Evolutionary conservation across 306 rosid species (phyloP).

Genomic region (Rubus parviflorus): DNA sequence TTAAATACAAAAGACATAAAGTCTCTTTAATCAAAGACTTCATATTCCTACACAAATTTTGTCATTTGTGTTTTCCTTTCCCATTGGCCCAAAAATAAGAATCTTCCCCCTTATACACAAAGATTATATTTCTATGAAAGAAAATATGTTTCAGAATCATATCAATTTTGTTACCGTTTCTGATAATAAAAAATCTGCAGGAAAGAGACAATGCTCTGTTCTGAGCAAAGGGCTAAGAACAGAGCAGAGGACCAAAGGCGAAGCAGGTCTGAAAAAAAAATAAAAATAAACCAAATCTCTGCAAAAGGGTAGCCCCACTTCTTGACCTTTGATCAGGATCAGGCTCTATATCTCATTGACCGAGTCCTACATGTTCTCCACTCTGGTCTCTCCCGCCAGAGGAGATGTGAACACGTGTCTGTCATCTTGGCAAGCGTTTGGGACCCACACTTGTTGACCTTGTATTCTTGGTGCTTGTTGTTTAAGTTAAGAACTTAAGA

Average conservation of each 20-base stretch:
- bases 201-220: slow-evolving; percentile 10
- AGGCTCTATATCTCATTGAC: neutral
- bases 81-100: neutral
- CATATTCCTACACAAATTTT: slow-evolving; percentile 6
- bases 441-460: neutral
- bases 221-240: neutral
- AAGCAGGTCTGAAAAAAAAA: too few relatives aligned
- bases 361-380: neutral
- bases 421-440: neutral
- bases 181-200: neutral
- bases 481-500: too few relatives aligned
- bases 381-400: neutral
- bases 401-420: neutral
- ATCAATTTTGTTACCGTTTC: neutral
- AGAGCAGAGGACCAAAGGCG: neutral
- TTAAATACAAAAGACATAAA: neutral
- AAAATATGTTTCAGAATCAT: neutral
- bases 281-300: too few relatives aligned
- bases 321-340: neutral
- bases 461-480: neutral
- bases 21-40: slow-evolving; percentile 4
- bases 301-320: neutral
- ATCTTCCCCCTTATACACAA: neutral
- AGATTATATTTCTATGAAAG: neutral
- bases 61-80: neutral